Base-by-base conservation (phyloP, 2,329 filamentous ascomycete genomes). In the Colletotrichum sp. region DNA sequence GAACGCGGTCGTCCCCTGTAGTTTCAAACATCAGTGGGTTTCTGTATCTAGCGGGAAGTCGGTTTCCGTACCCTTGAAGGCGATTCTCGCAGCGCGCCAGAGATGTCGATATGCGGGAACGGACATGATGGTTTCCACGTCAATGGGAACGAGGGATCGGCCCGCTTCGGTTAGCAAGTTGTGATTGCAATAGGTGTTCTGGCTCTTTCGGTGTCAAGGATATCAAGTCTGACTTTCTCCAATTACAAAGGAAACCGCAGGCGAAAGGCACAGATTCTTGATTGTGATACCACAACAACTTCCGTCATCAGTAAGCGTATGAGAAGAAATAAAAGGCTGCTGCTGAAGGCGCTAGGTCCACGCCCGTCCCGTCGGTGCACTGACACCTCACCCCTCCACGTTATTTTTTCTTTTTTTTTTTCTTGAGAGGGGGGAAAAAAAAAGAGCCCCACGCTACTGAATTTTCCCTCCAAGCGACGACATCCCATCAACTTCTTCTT, bases 51-150 rank as follows among this genome's bases (percentile, higher is more conserved):
- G 13, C 16, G 4, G 18, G 30, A 30, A 18, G 57, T 8, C 26
- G n/a, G 16, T 30, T 60, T 18, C 26, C 26, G 26, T 30, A 96
- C 96, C 95, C 87, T 93, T 88, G 83, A 99, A 99, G 76, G 96
- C 96, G 78, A 98, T 89, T 78, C 93, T 90, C 39, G 95, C 92
- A 26, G 96, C 94, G 77, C 96, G 95, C 80, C 98, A 89, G 57
- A 99, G 88, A 79, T 94, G 90, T 81, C 96, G 90, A 86, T 98
- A 99, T 48, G 95, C 95, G 82, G 90, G 88, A 71, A 95, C 87
- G 18, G 95, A 94, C 88, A 96, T 92, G 67, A 30, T 78, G 60
- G 22, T 26, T 63, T 24, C 28, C 12, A 22, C 16, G 59, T 22
- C 10, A 34, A 18, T 8, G 30, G 59, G 48, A 52, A 57, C n/a